Conservation (phyloP, 75 land plant species). For the Picea sitchensis region DNA sequence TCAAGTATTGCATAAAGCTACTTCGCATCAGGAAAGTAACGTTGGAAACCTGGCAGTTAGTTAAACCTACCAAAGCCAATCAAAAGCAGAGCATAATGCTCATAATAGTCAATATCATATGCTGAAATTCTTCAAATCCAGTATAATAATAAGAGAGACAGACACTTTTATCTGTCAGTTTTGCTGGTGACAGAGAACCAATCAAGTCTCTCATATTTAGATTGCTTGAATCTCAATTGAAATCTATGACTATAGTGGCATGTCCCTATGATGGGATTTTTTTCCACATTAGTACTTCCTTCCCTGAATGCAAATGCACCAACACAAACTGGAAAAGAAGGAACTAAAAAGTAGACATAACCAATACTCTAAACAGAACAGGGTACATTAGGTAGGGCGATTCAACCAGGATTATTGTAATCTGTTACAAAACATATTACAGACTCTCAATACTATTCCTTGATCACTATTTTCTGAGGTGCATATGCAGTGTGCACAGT, state of each 20-base stretch:
- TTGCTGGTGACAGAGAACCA: not conserved
- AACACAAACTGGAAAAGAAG: not conserved
- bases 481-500: too few species aligned
- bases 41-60: not conserved
- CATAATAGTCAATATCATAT: not conserved
- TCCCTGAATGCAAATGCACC: not conserved
- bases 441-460: not conserved
- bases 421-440: not conserved
- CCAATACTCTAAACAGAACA: not conserved
- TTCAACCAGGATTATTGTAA: not conserved
- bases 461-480: not conserved
- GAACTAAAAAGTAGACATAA: not conserved
- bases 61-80: not conserved
- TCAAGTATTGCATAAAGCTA: not conserved
- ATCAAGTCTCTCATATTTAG: not conserved
- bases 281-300: too few species aligned
- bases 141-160: not conserved
- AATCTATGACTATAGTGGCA: too few species aligned
- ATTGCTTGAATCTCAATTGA: not conserved
- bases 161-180: not conserved
- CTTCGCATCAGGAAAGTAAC: not conserved
- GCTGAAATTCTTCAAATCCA: not conserved
- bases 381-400: not conserved
- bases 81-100: not conserved
- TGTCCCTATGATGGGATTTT: too few species aligned